phyloP scores from a whole-genome alignment of 768 basidiomycete species.

The Boletus reticuloceps region DNA sequence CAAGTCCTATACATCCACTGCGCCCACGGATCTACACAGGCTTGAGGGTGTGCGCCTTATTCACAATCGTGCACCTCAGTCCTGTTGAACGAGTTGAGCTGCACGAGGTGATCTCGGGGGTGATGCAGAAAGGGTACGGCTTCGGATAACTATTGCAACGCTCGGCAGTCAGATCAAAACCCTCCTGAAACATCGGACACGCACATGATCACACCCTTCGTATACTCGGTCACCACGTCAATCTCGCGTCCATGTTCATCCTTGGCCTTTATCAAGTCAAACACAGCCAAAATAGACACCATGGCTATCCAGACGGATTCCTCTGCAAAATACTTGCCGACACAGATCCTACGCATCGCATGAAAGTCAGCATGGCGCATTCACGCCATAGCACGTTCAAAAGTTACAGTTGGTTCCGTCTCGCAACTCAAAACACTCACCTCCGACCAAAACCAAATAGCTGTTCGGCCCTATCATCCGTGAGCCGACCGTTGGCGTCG shows the following conservation, averaged over 20 bases:
- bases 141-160: constrained; percentile 11
- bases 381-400: no score
- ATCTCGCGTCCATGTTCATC: constrained; percentile 25
- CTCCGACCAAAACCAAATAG: constrained; percentile 27
- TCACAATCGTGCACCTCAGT: no score
- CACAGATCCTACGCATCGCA: constrained; percentile 24
- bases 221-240: constrained; percentile 15
- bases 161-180: neutral
- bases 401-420: neutral
- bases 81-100: constrained; percentile 13
- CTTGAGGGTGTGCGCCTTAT: no score
- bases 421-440: neutral
- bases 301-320: constrained; percentile 38
- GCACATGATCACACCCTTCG: constrained; percentile 26
- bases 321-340: constrained; percentile 44
- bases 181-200: neutral
- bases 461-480: constrained; percentile 22
- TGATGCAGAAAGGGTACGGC: constrained; percentile 20
- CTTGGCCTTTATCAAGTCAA: constrained; percentile 32
- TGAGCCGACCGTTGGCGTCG: constrained; percentile 17
- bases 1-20: no score
- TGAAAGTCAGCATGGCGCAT: no score
- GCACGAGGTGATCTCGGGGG: constrained; percentile 12
- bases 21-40: no score
- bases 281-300: constrained; percentile 33